Evolutionary conservation across 495 filamentous ascomycete species (phyloP).

Genomic region (Aspergillus ellipticus): DNA sequence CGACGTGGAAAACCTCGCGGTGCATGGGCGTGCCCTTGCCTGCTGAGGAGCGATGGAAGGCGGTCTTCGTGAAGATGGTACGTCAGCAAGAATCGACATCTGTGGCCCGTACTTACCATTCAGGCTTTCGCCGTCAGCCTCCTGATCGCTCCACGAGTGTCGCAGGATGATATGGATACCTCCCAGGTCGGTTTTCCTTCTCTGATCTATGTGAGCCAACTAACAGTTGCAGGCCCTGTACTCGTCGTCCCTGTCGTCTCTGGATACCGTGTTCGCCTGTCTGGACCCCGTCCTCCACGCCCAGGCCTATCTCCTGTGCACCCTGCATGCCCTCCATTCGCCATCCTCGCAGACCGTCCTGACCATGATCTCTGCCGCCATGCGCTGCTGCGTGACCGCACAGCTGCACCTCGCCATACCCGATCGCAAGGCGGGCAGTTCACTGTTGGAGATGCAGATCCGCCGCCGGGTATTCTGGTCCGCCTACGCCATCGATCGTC

Average conservation of each 20-base stretch:
- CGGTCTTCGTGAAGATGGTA: constrained; percentile 21
- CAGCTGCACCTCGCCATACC: constrained; percentile 13
- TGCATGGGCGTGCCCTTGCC: background rate
- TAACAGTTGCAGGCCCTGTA: constrained; percentile 13
- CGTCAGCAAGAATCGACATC: background rate
- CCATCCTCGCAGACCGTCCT: constrained; percentile 22
- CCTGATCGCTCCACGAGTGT: constrained; percentile 19
- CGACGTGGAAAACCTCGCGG: constrained; percentile 11
- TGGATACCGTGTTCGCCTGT: constrained; percentile 12
- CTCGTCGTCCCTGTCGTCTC: constrained; percentile 12
- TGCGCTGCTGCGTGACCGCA: constrained; percentile 20
- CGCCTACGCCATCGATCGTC: constrained; percentile 22
- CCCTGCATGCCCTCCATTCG: constrained; percentile 24
- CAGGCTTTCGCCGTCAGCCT: constrained; percentile 21
- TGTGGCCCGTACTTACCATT: background rate
- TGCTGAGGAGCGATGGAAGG: constrained; percentile 14
- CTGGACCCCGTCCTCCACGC: constrained; percentile 18
- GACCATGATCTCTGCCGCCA: constrained; percentile 19
- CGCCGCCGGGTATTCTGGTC: constrained; percentile 25
- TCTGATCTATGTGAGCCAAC: background rate
- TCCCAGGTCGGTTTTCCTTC: constrained; percentile 12
- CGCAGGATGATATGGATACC: constrained; percentile 12
- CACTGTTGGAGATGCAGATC: constrained; percentile 14
- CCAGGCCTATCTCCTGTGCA: constrained; percentile 22
- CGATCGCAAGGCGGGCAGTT: constrained; percentile 4